phyloP scores from a whole-genome alignment of 1,284 basidiomycete genomes.

The Ganoderma resinaceum region DNA sequence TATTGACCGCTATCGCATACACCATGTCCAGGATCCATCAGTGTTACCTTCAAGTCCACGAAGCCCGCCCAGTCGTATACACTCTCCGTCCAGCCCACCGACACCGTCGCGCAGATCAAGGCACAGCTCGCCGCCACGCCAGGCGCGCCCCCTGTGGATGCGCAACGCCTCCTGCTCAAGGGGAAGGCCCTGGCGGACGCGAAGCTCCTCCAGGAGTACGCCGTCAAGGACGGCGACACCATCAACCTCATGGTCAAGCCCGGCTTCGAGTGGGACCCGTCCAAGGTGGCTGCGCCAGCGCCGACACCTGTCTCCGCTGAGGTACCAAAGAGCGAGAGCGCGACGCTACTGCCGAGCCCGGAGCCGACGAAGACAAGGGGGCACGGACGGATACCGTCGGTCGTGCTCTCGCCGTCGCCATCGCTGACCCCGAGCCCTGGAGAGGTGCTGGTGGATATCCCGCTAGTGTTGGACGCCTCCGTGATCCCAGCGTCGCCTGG shows the following conservation, averaged over 20 bases:
- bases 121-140: slow-evolving; percentile 67
- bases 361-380: slow-evolving; percentile 31
- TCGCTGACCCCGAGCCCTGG: slow-evolving; percentile 50
- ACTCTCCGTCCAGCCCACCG: slow-evolving; percentile 74
- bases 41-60: slow-evolving; percentile 85
- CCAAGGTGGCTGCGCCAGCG: slow-evolving; percentile 39
- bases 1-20: neutral
- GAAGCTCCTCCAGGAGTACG: slow-evolving; percentile 90
- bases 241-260: slow-evolving; percentile 88
- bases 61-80: slow-evolving; percentile 85
- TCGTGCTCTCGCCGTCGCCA: slow-evolving; percentile 78
- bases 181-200: slow-evolving; percentile 90
- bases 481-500: slow-evolving; percentile 51
- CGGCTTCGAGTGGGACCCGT: slow-evolving; percentile 71
- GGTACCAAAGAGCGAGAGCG: slow-evolving; percentile 16
- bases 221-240: slow-evolving; percentile 78
- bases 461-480: slow-evolving; percentile 67
- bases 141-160: slow-evolving; percentile 72
- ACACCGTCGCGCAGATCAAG: slow-evolving; percentile 84
- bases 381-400: slow-evolving; percentile 74
- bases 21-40: slow-evolving; percentile 56
- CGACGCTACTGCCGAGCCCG: slow-evolving; percentile 37
- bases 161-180: slow-evolving; percentile 87
- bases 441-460: slow-evolving; percentile 65
- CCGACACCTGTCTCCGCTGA: slow-evolving; percentile 22